Conservation (phyloP, 1,284 basidiomycete species). For the Stygiomarasmius scandens region DNA sequence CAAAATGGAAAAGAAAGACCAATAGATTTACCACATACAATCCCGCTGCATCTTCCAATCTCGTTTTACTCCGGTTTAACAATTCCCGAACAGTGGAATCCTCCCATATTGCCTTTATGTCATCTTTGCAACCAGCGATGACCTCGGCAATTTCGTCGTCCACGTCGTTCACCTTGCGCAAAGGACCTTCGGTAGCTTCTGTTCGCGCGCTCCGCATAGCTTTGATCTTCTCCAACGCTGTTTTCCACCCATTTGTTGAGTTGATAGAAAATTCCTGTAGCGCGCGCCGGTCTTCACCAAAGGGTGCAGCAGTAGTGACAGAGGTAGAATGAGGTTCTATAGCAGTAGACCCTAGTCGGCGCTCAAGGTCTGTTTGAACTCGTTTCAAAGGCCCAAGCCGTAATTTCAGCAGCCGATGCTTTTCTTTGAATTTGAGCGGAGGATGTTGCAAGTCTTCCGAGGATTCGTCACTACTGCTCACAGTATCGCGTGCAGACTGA, state of each 20-base stretch:
- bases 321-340: constrained; percentile 45
- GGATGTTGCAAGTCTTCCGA: constrained; percentile 37
- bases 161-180: constrained; percentile 40
- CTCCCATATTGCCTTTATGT: constrained; percentile 68
- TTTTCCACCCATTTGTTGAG: constrained; percentile 64
- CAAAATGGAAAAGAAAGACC: constrained; percentile 49
- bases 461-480: constrained; percentile 36
- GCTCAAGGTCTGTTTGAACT: constrained; percentile 63
- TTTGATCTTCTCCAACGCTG: constrained; percentile 54
- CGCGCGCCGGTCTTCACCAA: constrained; percentile 31
- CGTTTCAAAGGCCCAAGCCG: constrained; percentile 59
- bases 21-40: constrained; percentile 53
- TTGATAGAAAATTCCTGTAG: constrained; percentile 57
- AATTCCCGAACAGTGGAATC: constrained; percentile 60
- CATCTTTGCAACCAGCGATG: constrained; percentile 60
- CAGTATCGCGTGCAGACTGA: constrained; percentile 24
- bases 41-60: constrained; percentile 66
- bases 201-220: constrained; percentile 9
- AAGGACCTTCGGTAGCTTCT: constrained; percentile 16
- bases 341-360: constrained; percentile 57
- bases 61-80: constrained; percentile 49
- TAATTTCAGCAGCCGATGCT: constrained; percentile 59
- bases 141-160: constrained; percentile 59
- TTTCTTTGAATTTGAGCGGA: constrained; percentile 57
- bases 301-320: constrained; percentile 40